Evolutionary conservation across 345 rosid species (phyloP).

Genomic region (Syzygium oleosum): DNA sequence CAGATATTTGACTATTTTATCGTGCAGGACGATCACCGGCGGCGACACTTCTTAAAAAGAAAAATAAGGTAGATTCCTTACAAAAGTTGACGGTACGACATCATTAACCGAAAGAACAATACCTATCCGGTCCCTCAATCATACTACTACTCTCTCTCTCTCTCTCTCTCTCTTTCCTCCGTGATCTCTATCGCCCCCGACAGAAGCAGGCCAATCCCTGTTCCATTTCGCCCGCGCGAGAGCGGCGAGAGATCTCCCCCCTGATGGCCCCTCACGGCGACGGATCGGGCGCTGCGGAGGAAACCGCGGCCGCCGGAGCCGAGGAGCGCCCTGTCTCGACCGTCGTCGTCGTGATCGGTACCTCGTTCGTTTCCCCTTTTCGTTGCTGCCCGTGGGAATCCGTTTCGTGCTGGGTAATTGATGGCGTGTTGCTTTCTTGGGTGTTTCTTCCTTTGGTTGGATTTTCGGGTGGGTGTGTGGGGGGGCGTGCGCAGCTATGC

Average conservation of each 20-base stretch:
- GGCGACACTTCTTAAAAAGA: not conserved
- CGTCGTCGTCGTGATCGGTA: slow-evolving; percentile 75
- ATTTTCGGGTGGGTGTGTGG: not conserved
- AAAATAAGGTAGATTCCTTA: not conserved
- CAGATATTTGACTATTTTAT: no score
- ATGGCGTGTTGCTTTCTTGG: not conserved
- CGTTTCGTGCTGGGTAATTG: not conserved
- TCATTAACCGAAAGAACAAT: not conserved
- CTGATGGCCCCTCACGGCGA: slow-evolving; percentile 54
- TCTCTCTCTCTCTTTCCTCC: not conserved
- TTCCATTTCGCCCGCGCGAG: not conserved
- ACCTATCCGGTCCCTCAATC: not conserved
- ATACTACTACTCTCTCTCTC: not conserved
- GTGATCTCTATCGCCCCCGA: not conserved
- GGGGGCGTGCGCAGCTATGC: slow-evolving; percentile 52
- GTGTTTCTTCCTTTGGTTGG: not conserved
- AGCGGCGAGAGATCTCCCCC: not conserved
- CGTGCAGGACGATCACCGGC: not conserved
- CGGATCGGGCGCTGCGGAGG: slow-evolving; percentile 29
- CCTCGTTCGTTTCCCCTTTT: not conserved
- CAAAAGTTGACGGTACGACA: not conserved
- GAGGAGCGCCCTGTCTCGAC: slow-evolving; percentile 45
- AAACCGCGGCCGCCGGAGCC: slow-evolving; percentile 15
- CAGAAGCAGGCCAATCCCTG: not conserved
- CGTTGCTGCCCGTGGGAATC: not conserved